Evolutionary conservation across 1,284 basidiomycete genomes (phyloP).

Genomic region (Tylopilus orsonianus): DNA sequence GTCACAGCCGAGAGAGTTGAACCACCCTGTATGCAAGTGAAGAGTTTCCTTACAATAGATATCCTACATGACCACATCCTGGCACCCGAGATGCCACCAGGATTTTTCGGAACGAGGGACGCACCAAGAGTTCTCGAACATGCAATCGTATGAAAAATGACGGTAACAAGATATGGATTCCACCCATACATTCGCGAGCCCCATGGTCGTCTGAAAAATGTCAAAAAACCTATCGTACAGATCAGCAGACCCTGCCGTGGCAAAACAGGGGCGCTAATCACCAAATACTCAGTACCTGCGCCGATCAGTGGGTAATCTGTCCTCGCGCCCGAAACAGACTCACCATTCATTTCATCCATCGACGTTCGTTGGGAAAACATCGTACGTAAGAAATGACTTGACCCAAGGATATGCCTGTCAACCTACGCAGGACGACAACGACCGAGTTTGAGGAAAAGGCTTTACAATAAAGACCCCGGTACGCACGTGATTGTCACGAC

Average conservation of each 20-base stretch:
- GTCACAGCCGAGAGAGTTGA: neutral
- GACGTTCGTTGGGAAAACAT: constrained; percentile 6
- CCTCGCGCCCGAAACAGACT: neutral
- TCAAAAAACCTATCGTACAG: no score
- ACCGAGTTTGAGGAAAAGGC: neutral
- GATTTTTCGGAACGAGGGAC: neutral
- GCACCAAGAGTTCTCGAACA: neutral
- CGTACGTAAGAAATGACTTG: constrained; percentile 5
- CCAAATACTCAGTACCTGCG: constrained; percentile 5
- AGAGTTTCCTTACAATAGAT: neutral
- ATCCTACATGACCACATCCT: neutral
- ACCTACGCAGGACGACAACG: neutral
- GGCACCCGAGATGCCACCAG: neutral
- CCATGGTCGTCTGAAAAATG: no score
- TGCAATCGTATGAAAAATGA: neutral
- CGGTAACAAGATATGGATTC: neutral
- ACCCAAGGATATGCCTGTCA: constrained; percentile 8
- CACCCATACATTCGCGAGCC: no score
- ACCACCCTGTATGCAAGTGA: neutral
- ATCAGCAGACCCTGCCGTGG: no score
- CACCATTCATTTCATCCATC: neutral
- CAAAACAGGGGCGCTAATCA: neutral
- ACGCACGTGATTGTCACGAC: no score
- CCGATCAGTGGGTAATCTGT: neutral
- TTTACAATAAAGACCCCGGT: no score